phyloP scores from a whole-genome alignment of 192 early-diverging fungal species.

The Coemansia javaensis region DNA sequence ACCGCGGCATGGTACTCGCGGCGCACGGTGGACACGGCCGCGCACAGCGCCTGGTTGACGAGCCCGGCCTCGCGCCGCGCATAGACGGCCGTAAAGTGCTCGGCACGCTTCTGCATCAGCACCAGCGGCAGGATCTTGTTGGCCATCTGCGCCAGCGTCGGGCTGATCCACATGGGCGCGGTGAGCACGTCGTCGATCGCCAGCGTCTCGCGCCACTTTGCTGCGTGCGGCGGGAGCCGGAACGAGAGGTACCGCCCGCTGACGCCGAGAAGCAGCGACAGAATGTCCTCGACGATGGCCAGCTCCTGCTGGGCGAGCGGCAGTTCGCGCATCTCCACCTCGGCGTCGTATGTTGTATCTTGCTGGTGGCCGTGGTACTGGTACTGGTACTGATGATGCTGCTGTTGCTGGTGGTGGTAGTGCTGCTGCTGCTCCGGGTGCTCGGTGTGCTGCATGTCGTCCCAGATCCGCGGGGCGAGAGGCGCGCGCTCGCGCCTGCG shows the following conservation, averaged over 20 bases:
- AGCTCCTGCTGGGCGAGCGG: conserved; percentile 66
- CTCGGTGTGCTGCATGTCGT: conserved; percentile 25
- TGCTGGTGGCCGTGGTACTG: too few relatives aligned
- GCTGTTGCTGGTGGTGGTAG: too few relatives aligned
- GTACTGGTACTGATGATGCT: too few relatives aligned
- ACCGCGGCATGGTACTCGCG: conserved; percentile 84
- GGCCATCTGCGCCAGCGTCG: conserved; percentile 61
- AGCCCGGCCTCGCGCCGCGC: conserved; percentile 75
- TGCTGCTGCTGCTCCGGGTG: too few relatives aligned
- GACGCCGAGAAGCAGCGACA: conserved; percentile 85
- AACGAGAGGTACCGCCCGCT: conserved; percentile 70
- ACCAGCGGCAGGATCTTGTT: conserved; percentile 76
- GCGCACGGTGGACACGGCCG: conserved; percentile 67
- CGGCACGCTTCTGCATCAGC: conserved; percentile 66
- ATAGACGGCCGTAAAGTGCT: conserved; percentile 72
- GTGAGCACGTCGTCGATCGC: conserved; percentile 38
- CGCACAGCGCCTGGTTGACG: conserved; percentile 85
- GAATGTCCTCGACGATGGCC: conserved; percentile 80
- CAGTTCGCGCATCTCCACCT: conserved; percentile 31
- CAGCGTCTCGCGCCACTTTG: conserved; percentile 44
- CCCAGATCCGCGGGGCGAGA: conserved; percentile 28
- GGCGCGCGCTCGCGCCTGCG: conserved; percentile 40
- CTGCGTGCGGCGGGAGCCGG: conserved; percentile 23
- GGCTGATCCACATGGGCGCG: conserved; percentile 52
- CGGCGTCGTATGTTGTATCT: conserved; percentile 21